These are phyloP conservation scores for Prunus yedoensis DNA, from an alignment of 331 rosid genomes.

Conservation along the genomic window DNA sequence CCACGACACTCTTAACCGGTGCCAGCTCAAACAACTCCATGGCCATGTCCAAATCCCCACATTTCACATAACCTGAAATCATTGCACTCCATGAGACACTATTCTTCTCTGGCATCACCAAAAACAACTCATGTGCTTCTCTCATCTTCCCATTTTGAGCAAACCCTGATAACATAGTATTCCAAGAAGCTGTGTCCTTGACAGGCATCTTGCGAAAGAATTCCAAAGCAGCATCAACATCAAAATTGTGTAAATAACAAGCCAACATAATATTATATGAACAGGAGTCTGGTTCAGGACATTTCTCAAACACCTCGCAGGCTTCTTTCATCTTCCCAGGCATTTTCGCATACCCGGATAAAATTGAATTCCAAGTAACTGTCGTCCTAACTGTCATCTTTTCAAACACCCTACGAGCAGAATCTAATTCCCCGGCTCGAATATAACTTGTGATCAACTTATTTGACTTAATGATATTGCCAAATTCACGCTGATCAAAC, in stretches of 20 bases:
- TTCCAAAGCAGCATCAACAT: slow-evolving; percentile 39
- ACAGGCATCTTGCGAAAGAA: slow-evolving; percentile 57
- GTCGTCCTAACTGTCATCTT: slow-evolving; percentile 53
- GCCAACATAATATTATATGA: slow-evolving; percentile 66
- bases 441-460: slow-evolving; percentile 46
- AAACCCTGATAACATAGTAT: slow-evolving; percentile 72
- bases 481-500: slow-evolving; percentile 10
- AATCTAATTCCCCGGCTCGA: slow-evolving; percentile 50
- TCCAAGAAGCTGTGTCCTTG: slow-evolving; percentile 71
- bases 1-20: slow-evolving; percentile 56
- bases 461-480: slow-evolving; percentile 40
- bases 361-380: slow-evolving; percentile 66
- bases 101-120: slow-evolving; percentile 60
- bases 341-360: slow-evolving; percentile 45
- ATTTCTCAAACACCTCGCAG: slow-evolving; percentile 51
- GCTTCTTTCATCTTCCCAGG: slow-evolving; percentile 47
- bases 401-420: slow-evolving; percentile 54
- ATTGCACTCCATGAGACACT: slow-evolving; percentile 77
- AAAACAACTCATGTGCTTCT: slow-evolving; percentile 45
- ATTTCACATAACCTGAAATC: slow-evolving; percentile 66
- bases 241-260: slow-evolving; percentile 44
- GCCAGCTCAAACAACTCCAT: slow-evolving; percentile 54
- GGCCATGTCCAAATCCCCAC: slow-evolving; percentile 63
- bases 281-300: slow-evolving; percentile 68
- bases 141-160: slow-evolving; percentile 46